Conservation (phyloP, 257 asterid genomes). For the Solanum pinnatisectum region DNA sequence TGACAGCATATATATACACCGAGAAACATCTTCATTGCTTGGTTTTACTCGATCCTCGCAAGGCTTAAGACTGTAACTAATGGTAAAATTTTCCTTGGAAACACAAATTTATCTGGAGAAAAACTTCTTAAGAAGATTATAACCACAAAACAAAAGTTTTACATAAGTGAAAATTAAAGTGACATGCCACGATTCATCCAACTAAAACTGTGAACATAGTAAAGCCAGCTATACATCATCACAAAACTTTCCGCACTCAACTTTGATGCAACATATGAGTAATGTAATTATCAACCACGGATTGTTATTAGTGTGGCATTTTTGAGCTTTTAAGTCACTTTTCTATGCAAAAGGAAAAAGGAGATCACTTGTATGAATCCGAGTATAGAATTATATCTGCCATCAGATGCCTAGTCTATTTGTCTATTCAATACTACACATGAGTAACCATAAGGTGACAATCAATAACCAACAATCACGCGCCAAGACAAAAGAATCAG, state of each 20-base stretch:
- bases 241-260: neutral
- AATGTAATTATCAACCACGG: neutral
- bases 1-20: neutral
- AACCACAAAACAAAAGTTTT: neutral
- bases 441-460: neutral
- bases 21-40: neutral
- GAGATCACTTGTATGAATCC: neutral
- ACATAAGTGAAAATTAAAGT: neutral
- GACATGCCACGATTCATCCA: neutral
- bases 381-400: neutral
- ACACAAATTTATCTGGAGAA: neutral
- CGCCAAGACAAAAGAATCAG: neutral
- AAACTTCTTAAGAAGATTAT: neutral
- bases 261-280: neutral
- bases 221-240: neutral
- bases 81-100: neutral
- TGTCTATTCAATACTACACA: neutral
- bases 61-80: neutral
- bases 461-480: neutral
- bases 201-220: neutral
- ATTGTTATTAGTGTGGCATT: neutral
- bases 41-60: neutral
- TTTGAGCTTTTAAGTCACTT: neutral
- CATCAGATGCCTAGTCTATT: neutral
- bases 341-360: neutral